Evolutionary conservation across 2,329 filamentous ascomycete genomes (phyloP), one percentile per base, ranked within the genome.

Genomic region (Neofusicoccum kwambonambiense): DNA sequence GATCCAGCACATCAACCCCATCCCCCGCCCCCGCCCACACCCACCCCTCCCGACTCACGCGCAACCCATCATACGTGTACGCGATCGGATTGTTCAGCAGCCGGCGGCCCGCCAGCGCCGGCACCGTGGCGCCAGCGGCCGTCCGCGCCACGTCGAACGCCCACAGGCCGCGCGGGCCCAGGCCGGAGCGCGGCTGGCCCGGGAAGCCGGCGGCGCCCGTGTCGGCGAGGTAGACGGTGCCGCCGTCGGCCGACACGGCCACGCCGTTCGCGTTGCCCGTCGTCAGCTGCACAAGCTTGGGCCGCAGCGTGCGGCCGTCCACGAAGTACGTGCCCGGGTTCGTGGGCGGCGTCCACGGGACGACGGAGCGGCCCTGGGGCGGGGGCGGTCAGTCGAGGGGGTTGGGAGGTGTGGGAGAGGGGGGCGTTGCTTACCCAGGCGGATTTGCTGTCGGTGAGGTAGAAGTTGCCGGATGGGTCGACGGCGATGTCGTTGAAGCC

Each of bases 401-500:
- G n/a, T 44, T 5, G 52, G 22, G 19, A n/a, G n/a, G n/a, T n/a
- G n/a, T n/a, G n/a, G n/a, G n/a, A n/a, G n/a, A n/a, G n/a, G n/a
- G n/a, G n/a, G n/a, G n/a, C n/a, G n/a, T 22, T 22, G 64, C 64
- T 27, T 37, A 60, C 66, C 49, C 58, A 65, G 27, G 62, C 67
- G 22, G 65, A 67, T 37, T 67, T 68, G 15, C 60, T 64, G 42
- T 68, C 67, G 8, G 67, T 68, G 11, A 68, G 58, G 57, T 62
- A 68, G 49, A 67, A 65, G 31, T 68, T 68, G 13, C 67, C 67
- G 17, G 67, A 58, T 1, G 27, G 42, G 49, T 68, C 67, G 19
- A 68, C 67, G 49, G 65, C 67, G n/a, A 68, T 34, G 44, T 68
- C 67, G 47, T 68, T 68, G 63, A 68, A 67, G 13, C 65, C 65